phyloP scores from a whole-genome alignment of 2,329 filamentous ascomycete genomes.

The Pseudohalonectria lignicola region DNA sequence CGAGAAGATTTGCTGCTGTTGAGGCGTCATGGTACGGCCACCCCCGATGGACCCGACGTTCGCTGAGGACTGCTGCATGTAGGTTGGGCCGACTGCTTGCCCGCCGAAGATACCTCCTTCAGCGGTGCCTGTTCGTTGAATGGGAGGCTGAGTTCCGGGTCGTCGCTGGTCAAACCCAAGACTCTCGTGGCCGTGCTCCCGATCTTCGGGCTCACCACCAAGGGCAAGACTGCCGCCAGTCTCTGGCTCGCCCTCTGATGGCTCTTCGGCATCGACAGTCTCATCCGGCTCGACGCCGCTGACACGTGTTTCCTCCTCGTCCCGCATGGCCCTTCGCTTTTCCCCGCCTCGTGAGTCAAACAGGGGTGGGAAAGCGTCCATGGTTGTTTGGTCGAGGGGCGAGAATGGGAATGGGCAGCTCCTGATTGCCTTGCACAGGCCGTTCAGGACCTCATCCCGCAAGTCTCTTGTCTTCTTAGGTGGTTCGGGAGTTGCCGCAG shows the following conservation, averaged over 20 bases:
- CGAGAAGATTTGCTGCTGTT: constrained; percentile 52
- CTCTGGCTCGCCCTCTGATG: constrained; percentile 65
- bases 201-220: constrained; percentile 85
- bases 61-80: constrained; percentile 34
- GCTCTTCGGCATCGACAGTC: constrained; percentile 28
- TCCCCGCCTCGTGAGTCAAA: constrained; percentile 76
- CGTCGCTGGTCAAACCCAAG: constrained; percentile 46
- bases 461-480: constrained; percentile 7
- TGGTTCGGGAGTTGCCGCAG: no score
- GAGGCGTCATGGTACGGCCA: constrained; percentile 65
- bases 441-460: constrained; percentile 16
- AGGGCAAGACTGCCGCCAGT: constrained; percentile 77
- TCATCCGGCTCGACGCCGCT: constrained; percentile 38
- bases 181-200: constrained; percentile 41
- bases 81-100: constrained; percentile 35
- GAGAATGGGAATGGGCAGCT: constrained; percentile 22
- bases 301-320: constrained; percentile 51
- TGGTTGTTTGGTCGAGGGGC: constrained; percentile 8
- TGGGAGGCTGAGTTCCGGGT: constrained; percentile 64
- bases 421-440: constrained; percentile 24
- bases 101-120: constrained; percentile 48
- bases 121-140: constrained; percentile 46
- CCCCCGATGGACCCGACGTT: constrained; percentile 50
- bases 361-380: constrained; percentile 53
- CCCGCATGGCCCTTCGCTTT: constrained; percentile 66